Evolutionary conservation across 1,284 basidiomycete genomes (phyloP).

Genomic region (Tilletia walkeri): DNA sequence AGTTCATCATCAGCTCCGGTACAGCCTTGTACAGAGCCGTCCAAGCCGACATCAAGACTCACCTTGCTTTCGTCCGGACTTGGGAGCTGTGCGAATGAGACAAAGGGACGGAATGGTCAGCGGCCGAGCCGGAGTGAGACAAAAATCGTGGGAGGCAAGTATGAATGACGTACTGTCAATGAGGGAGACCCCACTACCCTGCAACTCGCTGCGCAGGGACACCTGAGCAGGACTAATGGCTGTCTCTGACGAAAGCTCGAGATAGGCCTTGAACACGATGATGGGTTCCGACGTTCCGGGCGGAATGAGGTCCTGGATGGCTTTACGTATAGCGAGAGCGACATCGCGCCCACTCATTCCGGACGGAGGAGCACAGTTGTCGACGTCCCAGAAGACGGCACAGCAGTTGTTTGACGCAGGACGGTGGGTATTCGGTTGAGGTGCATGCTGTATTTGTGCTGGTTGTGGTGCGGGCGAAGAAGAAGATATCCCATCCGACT

Average conservation of each 20-base stretch:
- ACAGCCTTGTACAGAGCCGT: no score
- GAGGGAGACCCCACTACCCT: conserved; percentile 47
- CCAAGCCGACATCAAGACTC: no score
- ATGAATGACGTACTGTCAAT: conserved; percentile 31
- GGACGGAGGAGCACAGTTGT: conserved; percentile 46
- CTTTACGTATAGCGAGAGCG: conserved; percentile 35
- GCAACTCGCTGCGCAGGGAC: conserved; percentile 43
- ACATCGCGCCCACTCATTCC: conserved; percentile 43
- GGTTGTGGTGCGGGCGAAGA: neutral
- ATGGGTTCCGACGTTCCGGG: conserved; percentile 28
- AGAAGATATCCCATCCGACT: neutral
- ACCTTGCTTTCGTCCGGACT: conserved; percentile 42
- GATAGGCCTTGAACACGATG: conserved; percentile 49
- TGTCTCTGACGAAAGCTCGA: conserved; percentile 40
- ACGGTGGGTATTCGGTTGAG: conserved; percentile 15
- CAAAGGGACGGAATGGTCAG: neutral
- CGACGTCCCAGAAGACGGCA: conserved; percentile 49
- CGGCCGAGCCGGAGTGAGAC: neutral
- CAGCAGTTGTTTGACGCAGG: conserved; percentile 26
- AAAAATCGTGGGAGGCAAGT: neutral
- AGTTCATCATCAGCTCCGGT: no score
- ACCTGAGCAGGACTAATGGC: conserved; percentile 36
- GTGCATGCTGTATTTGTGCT: neutral
- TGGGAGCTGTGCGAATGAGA: conserved; percentile 26
- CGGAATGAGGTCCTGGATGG: conserved; percentile 31